Base-by-base conservation (phyloP, 2,329 filamentous ascomycete species). In the Penicillium sp. region DNA sequence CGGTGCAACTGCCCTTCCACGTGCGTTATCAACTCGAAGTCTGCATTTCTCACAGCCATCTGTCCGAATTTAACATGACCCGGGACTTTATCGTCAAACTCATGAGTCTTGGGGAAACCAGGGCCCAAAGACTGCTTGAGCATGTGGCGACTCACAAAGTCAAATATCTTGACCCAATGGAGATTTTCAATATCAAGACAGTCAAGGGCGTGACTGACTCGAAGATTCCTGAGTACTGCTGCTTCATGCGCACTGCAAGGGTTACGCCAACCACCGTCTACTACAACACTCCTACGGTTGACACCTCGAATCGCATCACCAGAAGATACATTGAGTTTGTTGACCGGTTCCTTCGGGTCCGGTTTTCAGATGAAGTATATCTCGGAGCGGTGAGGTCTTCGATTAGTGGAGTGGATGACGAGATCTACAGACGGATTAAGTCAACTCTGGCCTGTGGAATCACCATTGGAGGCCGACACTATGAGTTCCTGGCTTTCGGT, bases 1-100 rank as follows among this genome's bases (percentile, higher is more conserved):
- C 69, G 52, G 57, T 73, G 24, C 55, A 69, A 44, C 73, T 91
- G 3, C 71, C 80, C 0, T 96, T 89, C 51, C 71, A 81, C 0
- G 80, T 95, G 1, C 80, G 88, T 13, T 98, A 97, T 62, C 89
- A 95, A 64, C 78, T 98, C 0, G 91, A 98, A 65, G 90, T 89
- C 0, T 97, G 91, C 63, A 77, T 97, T n/a, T 95, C 90, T 0
- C 80, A 85, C 23, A 82, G 84, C 0, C 75, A 82, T 20, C 70
- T 98, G 10, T 85, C 84, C 43, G 91, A 96, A 64, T 80, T 88
- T 62, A 86, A 79, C 38, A 77, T 97, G 36, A 77, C 74, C 1
- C 64, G 68, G 1, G 75, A 80, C 2, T 97, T 97, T 54, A 69
- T 95, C 2, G 63, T 74, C 23, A 76, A 70, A 34, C 74, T 97